A percentile compares a stretch with the other conserved stretches of the same genome.
Conservation (phyloP, 768 basidiomycete genomes). For the Candolleomyces efflorescens region DNA sequence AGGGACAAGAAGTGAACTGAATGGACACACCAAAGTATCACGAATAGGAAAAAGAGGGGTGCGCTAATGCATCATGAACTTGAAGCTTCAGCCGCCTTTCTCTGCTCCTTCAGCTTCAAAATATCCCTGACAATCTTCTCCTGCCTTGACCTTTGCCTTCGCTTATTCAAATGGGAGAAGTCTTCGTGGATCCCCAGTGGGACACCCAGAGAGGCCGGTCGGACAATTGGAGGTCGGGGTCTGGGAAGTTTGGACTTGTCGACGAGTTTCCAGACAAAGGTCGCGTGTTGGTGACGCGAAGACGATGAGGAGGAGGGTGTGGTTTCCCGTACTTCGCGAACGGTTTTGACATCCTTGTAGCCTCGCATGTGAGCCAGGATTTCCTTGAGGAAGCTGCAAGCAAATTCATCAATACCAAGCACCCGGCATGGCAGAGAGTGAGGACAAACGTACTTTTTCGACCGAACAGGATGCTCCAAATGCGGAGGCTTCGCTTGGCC, state of each 20-base stretch:
- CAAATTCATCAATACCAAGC: background rate
- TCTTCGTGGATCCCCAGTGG: constrained; percentile 49
- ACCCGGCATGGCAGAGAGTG: background rate
- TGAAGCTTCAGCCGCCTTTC: background rate
- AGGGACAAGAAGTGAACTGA: no score
- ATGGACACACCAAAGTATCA: background rate
- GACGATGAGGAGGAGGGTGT: constrained; percentile 15
- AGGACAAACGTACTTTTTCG: constrained; percentile 38
- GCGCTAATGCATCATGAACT: background rate
- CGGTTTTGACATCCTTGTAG: constrained; percentile 37
- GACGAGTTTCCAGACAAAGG: constrained; percentile 15
- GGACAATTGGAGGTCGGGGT: background rate
- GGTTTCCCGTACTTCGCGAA: constrained; percentile 28
- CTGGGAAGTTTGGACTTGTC: constrained; percentile 6
- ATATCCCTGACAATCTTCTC: constrained; percentile 39
- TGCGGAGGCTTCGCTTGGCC: constrained; percentile 28
- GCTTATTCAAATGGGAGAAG: constrained; percentile 52
- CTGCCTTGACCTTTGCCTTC: constrained; percentile 43
- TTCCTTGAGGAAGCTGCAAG: constrained; percentile 51
- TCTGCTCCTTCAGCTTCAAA: constrained; percentile 21
- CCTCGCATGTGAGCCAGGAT: constrained; percentile 46
- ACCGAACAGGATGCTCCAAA: constrained; percentile 47
- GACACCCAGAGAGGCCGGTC: constrained; percentile 24
- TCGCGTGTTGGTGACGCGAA: constrained; percentile 6
- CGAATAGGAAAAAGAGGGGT: background rate